These are phyloP conservation scores for Colletotrichum sp. DNA, from an alignment of 2,329 filamentous ascomycete species.

Conservation along the genomic window DNA sequence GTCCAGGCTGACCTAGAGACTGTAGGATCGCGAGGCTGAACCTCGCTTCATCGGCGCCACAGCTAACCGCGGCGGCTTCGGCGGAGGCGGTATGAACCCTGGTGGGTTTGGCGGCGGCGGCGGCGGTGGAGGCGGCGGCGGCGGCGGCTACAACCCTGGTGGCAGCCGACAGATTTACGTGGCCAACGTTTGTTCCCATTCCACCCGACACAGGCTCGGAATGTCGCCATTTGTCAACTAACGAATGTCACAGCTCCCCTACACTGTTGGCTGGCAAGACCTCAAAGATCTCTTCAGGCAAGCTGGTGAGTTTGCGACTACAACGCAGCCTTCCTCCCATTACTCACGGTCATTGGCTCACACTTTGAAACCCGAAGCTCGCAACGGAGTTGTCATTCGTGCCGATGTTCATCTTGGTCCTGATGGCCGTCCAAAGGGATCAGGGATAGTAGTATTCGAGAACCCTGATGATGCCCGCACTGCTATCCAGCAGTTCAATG, in stretches of 20 bases:
- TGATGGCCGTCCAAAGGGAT: slow-evolving; percentile 93
- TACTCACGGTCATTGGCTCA: not conserved
- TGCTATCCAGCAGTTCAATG: slow-evolving; percentile 97
- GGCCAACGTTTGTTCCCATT: slow-evolving; percentile 84
- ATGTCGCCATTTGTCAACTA: slow-evolving; percentile 26
- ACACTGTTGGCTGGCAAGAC: slow-evolving; percentile 98
- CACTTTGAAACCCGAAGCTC: slow-evolving; percentile 34
- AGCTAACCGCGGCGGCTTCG: slow-evolving; percentile 65
- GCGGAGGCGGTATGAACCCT: slow-evolving; percentile 62
- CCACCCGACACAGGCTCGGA: slow-evolving; percentile 20
- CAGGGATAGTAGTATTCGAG: slow-evolving; percentile 96
- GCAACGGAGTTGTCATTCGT: slow-evolving; percentile 82
- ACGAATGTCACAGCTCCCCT: slow-evolving; percentile 74
- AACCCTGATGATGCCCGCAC: slow-evolving; percentile 92
- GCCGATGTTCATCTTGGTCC: slow-evolving; percentile 93
- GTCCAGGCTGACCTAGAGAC: not conserved
- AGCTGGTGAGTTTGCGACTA: slow-evolving; percentile 73
- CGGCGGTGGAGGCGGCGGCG: slow-evolving; percentile 42
- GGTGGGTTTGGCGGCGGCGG: slow-evolving; percentile 36
- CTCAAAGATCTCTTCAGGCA: slow-evolving; percentile 98
- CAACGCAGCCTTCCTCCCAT: not conserved
- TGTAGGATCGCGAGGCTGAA: slow-evolving; percentile 94
- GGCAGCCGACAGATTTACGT: slow-evolving; percentile 92
- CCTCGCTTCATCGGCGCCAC: slow-evolving; percentile 88
- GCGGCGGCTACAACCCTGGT: slow-evolving; percentile 51